Evolutionary conservation across 495 filamentous ascomycete genomes (phyloP).

Genomic region (Neurospora pannonica): DNA sequence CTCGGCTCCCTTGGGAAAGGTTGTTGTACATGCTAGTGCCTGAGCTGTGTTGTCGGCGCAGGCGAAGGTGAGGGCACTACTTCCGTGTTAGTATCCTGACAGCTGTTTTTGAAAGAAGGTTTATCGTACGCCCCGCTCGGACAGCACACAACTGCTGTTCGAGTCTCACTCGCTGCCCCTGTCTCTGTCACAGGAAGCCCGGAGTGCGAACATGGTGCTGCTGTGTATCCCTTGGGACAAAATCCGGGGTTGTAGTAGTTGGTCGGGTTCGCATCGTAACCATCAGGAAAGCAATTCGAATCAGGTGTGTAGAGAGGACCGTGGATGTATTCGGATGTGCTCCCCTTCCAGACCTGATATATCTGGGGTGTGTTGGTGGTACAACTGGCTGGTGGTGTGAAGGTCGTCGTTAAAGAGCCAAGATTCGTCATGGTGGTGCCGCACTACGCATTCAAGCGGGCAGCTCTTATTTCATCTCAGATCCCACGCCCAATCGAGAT

Average conservation of each 20-base stretch:
- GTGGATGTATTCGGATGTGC: slow-evolving; percentile 13
- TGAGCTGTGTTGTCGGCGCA: slow-evolving; percentile 6
- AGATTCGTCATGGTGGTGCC: slow-evolving; percentile 20
- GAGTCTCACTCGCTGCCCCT: slow-evolving; percentile 4
- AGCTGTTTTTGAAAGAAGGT: no score
- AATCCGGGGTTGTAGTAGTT: slow-evolving; percentile 25
- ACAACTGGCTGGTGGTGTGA: slow-evolving; percentile 19
- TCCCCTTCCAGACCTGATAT: slow-evolving; percentile 14
- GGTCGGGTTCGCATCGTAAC: slow-evolving; percentile 18
- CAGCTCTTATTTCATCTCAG: not conserved
- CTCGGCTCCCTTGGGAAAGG: slow-evolving; percentile 3
- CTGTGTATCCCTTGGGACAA: slow-evolving; percentile 23
- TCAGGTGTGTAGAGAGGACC: slow-evolving; percentile 16
- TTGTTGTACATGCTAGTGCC: slow-evolving; percentile 16
- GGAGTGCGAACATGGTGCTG: slow-evolving; percentile 16
- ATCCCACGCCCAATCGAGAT: not conserved
- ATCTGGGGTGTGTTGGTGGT: slow-evolving; percentile 13
- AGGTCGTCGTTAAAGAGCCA: slow-evolving; percentile 25
- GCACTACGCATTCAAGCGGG: slow-evolving; percentile 6
- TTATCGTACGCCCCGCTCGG: slow-evolving; percentile 15
- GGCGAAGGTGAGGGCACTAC: slow-evolving; percentile 12
- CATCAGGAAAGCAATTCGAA: slow-evolving; percentile 18
- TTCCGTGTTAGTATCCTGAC: not conserved
- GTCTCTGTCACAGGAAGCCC: not conserved
- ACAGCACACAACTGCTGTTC: slow-evolving; percentile 21